Conservation (phyloP, 768 basidiomycete genomes). For the Xerocomellus intermedius region DNA sequence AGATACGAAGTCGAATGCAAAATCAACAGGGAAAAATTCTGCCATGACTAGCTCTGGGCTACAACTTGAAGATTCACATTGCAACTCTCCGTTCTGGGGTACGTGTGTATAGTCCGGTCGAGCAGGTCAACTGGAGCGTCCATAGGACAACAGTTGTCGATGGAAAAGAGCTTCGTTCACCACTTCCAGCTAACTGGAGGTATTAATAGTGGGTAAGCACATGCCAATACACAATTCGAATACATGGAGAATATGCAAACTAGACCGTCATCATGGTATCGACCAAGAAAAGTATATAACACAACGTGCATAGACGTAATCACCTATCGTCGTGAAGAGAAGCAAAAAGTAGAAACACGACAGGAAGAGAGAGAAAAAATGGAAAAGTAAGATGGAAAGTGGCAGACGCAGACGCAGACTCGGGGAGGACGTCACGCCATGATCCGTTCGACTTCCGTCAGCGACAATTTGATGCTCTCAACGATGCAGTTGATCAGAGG, state of each 20-base stretch:
- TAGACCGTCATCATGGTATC: neutral
- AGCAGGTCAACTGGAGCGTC: too few species aligned
- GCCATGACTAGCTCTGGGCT: too few species aligned
- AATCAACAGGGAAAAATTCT: too few species aligned
- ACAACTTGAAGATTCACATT: too few species aligned
- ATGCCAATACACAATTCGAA: neutral
- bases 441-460: constrained; percentile 30
- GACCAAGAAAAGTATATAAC: neutral
- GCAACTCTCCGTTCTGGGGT: too few species aligned
- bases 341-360: neutral
- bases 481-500: constrained; percentile 34
- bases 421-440: constrained; percentile 20
- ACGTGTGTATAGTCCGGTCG: too few species aligned
- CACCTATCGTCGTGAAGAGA: neutral
- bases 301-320: neutral
- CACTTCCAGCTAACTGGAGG: too few species aligned
- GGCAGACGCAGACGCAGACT: neutral
- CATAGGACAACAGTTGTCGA: too few species aligned
- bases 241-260: neutral
- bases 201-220: too few species aligned
- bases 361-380: too few species aligned
- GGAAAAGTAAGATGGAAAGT: neutral
- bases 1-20: too few species aligned
- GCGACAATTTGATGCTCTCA: constrained; percentile 22
- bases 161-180: too few species aligned